These are phyloP conservation scores for Acer yangbiense DNA, from an alignment of 345 rosid genomes.

Conservation along the genomic window DNA sequence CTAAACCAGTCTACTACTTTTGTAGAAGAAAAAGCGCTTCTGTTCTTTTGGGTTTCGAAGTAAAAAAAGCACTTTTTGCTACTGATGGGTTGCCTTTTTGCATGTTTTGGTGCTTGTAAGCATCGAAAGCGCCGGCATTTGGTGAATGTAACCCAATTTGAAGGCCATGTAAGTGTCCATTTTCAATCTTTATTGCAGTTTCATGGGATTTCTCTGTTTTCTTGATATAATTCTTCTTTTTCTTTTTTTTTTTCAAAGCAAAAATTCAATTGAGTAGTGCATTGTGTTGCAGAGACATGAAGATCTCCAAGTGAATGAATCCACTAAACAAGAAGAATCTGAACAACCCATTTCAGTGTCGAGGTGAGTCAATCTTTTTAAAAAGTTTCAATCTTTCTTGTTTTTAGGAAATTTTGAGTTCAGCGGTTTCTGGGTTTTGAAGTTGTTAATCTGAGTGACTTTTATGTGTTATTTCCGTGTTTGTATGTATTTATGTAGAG, in stretches of 20 bases:
- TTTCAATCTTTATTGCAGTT: background rate
- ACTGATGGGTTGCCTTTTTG: conserved; percentile 54
- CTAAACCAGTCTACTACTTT: conserved; percentile 1
- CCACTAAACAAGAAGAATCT: conserved; percentile 25
- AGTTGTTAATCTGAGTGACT: no score
- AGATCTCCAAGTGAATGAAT: conserved; percentile 22
- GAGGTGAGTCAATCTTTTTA: conserved; percentile 24
- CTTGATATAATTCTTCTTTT: background rate
- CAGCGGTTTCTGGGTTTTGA: background rate
- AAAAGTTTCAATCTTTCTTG: background rate
- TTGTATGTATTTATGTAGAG: conserved; percentile 12
- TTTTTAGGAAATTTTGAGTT: background rate
- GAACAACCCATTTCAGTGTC: conserved; percentile 23
- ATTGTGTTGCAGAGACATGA: conserved; percentile 39
- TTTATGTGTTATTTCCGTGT: conserved; percentile 3
- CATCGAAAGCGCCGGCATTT: conserved; percentile 35
- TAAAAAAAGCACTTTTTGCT: conserved; percentile 4
- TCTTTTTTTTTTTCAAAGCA: background rate
- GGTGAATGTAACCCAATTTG: conserved; percentile 33
- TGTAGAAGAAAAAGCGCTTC: conserved; percentile 4
- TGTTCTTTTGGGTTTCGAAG: conserved; percentile 1
- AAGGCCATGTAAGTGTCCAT: conserved; percentile 30
- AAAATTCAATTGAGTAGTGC: background rate
- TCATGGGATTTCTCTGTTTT: background rate
- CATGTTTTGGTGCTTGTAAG: conserved; percentile 56